Evolutionary conservation across 1,284 basidiomycete genomes (phyloP).

Genomic region (Cutaneotrichosporon sp.): DNA sequence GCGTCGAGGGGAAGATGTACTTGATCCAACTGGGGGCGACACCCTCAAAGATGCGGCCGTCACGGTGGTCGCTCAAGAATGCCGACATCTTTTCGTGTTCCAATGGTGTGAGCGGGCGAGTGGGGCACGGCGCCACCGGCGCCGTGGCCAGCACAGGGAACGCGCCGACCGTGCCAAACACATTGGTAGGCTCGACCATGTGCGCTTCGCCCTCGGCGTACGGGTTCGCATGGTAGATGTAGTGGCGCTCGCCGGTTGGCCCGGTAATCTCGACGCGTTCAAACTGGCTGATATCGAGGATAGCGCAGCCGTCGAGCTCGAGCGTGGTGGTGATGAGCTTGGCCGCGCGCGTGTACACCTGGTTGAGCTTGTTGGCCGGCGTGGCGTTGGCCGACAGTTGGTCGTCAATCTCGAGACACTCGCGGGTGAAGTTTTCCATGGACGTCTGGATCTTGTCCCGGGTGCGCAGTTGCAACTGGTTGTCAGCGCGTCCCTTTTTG

Average conservation of each 20-base stretch:
- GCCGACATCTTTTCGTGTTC: conserved; percentile 68
- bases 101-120: conserved; percentile 54
- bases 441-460: conserved; percentile 87
- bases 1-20: conserved; percentile 68
- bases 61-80: conserved; percentile 70
- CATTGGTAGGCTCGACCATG: conserved; percentile 30
- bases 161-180: conserved; percentile 33
- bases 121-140: conserved; percentile 16
- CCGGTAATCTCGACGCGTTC: conserved; percentile 64
- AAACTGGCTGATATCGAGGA: conserved; percentile 85
- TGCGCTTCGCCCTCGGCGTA: conserved; percentile 27
- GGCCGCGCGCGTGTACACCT: conserved; percentile 79
- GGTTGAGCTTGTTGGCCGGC: conserved; percentile 61
- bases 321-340: conserved; percentile 81
- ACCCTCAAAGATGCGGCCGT: conserved; percentile 78
- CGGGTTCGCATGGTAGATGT: conserved; percentile 52
- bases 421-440: conserved; percentile 93
- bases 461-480: conserved; percentile 79
- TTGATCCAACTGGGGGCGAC: conserved; percentile 71
- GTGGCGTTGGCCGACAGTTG: conserved; percentile 29
- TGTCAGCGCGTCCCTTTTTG: neutral
- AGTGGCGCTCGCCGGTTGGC: conserved; percentile 26
- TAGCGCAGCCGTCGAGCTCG: conserved; percentile 83
- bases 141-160: conserved; percentile 36
- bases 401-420: conserved; percentile 85